phyloP scores from a whole-genome alignment of 441 rosid genomes.

The Populus hybrid region DNA sequence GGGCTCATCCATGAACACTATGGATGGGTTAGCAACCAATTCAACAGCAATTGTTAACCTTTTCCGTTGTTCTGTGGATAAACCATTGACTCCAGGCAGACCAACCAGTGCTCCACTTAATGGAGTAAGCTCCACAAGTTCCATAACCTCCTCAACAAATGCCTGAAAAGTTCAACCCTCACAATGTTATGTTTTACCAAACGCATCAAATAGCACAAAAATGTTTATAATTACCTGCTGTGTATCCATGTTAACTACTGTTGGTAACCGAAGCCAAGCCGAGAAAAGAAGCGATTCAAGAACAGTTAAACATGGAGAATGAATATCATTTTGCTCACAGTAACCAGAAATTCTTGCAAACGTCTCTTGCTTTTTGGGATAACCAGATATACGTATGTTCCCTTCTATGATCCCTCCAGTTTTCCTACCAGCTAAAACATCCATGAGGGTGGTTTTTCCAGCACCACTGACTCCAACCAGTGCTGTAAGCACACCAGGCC shows the following conservation, averaged over 20 bases:
- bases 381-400: slow-evolving; percentile 72
- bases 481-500: slow-evolving; percentile 63
- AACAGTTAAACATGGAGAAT: slow-evolving; percentile 90
- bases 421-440: slow-evolving; percentile 95
- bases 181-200: slow-evolving; percentile 21
- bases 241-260: slow-evolving; percentile 69
- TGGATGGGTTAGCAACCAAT: slow-evolving; percentile 92
- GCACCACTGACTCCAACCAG: slow-evolving; percentile 66
- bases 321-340: slow-evolving; percentile 94
- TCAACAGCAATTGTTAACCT: slow-evolving; percentile 92
- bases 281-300: slow-evolving; percentile 93
- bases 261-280: slow-evolving; percentile 85
- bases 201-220: slow-evolving; percentile 6
- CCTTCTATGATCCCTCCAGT: slow-evolving; percentile 92
- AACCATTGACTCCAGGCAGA: slow-evolving; percentile 92
- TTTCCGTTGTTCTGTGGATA: slow-evolving; percentile 94
- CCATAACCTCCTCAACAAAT: slow-evolving; percentile 48
- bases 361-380: slow-evolving; percentile 88
- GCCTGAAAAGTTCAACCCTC: slow-evolving; percentile 46
- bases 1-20: slow-evolving; percentile 98
- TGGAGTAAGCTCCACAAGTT: slow-evolving; percentile 59
- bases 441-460: slow-evolving; percentile 98
- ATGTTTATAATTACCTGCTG: slow-evolving; percentile 51
- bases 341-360: slow-evolving; percentile 97
- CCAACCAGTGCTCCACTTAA: slow-evolving; percentile 89